Evolutionary conservation across 1,139 yeast species (phyloP).

Genomic region (Suhomyces kunorum): DNA sequence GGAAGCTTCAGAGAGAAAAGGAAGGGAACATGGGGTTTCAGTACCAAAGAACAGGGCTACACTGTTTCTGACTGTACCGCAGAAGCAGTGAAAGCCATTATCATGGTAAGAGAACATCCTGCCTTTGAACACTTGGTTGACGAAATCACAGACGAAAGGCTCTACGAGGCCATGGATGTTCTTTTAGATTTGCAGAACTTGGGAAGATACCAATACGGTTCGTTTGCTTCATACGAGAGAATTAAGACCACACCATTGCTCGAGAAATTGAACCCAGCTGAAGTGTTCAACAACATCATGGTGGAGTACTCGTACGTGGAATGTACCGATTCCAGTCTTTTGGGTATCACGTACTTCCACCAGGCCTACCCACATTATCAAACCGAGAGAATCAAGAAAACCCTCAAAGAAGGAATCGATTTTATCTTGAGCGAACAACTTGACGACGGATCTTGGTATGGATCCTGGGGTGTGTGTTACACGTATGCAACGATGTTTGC

Average conservation of each 20-base stretch:
- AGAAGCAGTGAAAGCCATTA: conserved; percentile 89
- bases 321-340: conserved; percentile 92
- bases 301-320: conserved; percentile 98
- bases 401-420: conserved; percentile 71
- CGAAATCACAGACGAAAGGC: conserved; percentile 52
- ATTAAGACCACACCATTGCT: conserved; percentile 80
- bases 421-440: conserved; percentile 71
- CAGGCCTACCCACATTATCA: conserved; percentile 64
- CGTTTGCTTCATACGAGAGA: conserved; percentile 88
- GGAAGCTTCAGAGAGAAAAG: conserved; percentile 85
- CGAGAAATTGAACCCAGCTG: conserved; percentile 89
- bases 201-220: conserved; percentile 82
- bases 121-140: conserved; percentile 46
- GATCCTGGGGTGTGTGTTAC: conserved; percentile 97
- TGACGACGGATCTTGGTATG: conserved; percentile 94
- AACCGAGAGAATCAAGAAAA: conserved; percentile 58
- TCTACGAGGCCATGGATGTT: conserved; percentile 73
- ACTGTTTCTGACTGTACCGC: conserved; percentile 98
- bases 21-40: conserved; percentile 96
- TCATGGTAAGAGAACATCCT: conserved; percentile 80
- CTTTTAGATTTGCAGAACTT: conserved; percentile 55
- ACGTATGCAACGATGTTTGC: conserved; percentile 99
- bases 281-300: conserved; percentile 97
- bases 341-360: conserved; percentile 82
- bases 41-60: conserved; percentile 94